Conservation (phyloP, 2,329 filamentous ascomycete species). For the Penicillium brevicompactum region DNA sequence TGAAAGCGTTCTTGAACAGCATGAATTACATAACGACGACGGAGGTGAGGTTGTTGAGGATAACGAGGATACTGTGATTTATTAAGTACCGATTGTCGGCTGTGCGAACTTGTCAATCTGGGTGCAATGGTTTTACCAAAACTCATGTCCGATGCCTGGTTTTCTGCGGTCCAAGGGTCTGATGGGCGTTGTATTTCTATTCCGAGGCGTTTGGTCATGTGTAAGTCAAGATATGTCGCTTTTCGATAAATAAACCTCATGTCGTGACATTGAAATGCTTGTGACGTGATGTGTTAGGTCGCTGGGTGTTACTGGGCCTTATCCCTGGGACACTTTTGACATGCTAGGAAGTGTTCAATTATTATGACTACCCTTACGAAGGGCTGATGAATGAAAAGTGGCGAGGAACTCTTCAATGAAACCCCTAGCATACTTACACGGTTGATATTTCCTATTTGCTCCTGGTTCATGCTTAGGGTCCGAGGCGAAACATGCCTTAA, state of each 20-base stretch:
- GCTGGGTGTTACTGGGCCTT: too few relatives aligned
- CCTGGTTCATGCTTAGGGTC: too few relatives aligned
- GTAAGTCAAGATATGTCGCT: neutral
- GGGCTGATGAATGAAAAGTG: too few relatives aligned
- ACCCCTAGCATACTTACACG: too few relatives aligned
- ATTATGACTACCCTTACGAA: neutral
- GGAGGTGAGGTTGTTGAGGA: conserved; percentile 77
- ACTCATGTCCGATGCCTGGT: conserved; percentile 2
- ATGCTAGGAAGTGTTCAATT: too few relatives aligned
- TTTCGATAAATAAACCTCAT: neutral
- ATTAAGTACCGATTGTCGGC: conserved; percentile 53
- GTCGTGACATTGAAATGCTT: too few relatives aligned
- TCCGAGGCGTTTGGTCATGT: neutral
- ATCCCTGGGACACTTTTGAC: too few relatives aligned
- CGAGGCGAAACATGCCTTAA: too few relatives aligned
- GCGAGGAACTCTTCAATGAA: too few relatives aligned
- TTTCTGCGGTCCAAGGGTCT: neutral
- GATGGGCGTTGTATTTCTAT: neutral
- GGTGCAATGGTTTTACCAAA: neutral
- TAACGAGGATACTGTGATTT: conserved; percentile 89
- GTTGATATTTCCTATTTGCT: too few relatives aligned
- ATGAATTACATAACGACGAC: conserved; percentile 62
- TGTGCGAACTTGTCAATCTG: neutral
- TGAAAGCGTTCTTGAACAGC: conserved; percentile 38
- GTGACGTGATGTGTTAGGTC: too few relatives aligned